Evolutionary conservation across 2,329 filamentous ascomycete species (phyloP).

Genomic region (Arthrobotrys sinensis): DNA sequence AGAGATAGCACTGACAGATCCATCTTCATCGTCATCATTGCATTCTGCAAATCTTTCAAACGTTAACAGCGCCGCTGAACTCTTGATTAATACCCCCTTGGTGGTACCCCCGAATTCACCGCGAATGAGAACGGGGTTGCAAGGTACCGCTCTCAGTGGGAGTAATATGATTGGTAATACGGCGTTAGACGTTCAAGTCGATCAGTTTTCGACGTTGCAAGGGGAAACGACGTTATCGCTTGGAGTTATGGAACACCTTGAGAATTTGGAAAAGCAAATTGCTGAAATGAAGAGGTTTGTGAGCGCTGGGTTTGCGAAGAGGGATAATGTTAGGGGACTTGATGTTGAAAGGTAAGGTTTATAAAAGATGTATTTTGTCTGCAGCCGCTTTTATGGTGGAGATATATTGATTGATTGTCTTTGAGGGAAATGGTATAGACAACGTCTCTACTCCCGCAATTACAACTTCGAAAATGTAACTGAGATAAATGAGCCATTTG

Average conservation of each 20-base stretch:
- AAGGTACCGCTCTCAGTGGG: background rate
- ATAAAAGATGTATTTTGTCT: background rate
- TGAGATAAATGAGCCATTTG: constrained; percentile 62
- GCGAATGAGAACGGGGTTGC: background rate
- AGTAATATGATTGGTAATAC: background rate
- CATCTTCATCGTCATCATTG: background rate
- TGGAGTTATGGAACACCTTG: constrained; percentile 62
- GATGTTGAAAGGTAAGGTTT: constrained; percentile 52
- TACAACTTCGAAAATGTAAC: constrained; percentile 63
- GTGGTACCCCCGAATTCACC: constrained; percentile 21
- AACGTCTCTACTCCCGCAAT: constrained; percentile 62
- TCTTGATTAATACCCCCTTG: constrained; percentile 39
- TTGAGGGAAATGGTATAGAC: constrained; percentile 32
- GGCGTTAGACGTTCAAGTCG: constrained; percentile 18
- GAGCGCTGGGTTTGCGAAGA: constrained; percentile 59
- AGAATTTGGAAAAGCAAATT: constrained; percentile 62
- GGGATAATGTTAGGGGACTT: constrained; percentile 48
- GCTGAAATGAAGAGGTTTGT: constrained; percentile 63
- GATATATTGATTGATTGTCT: background rate
- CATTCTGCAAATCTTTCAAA: constrained; percentile 2
- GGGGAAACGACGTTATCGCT: constrained; percentile 63
- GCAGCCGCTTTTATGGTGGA: too few relatives aligned
- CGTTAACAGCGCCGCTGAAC: background rate
- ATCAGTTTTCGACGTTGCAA: constrained; percentile 61
- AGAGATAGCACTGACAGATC: background rate